Percentiles rank a stretch among this genome's conserved stretches.
phyloP scores from a whole-genome alignment of 176 grass and related monocot species.

The Tillandsia fasciculata region DNA sequence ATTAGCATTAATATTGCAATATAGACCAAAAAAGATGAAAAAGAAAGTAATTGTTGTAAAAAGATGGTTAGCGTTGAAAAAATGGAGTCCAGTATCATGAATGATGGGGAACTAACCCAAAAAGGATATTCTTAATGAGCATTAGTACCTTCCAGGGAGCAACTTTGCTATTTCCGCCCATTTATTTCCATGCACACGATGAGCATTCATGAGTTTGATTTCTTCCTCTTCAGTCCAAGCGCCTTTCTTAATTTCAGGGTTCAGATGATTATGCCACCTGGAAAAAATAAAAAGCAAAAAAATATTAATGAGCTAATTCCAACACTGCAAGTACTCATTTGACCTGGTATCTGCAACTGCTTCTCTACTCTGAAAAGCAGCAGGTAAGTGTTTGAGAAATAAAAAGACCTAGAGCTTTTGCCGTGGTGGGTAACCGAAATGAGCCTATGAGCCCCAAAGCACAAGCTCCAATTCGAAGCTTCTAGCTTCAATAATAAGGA shows the following conservation, averaged over 20 bases:
- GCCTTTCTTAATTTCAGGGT: conserved; percentile 90
- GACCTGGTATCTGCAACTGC: too few relatives aligned
- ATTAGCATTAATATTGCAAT: not conserved
- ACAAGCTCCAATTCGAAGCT: too few relatives aligned
- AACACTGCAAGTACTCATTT: too few relatives aligned
- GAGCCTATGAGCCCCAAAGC: too few relatives aligned
- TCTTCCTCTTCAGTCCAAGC: conserved; percentile 92
- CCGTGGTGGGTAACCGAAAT: too few relatives aligned
- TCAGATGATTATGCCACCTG: conserved; percentile 99
- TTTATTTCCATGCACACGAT: conserved; percentile 75
- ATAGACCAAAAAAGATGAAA: not conserved
- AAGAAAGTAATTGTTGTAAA: not conserved
- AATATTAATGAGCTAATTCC: too few relatives aligned
- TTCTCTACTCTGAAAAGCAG: too few relatives aligned
- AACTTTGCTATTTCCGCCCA: conserved; percentile 99
- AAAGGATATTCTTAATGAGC: not conserved
- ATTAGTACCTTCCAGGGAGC: conserved; percentile 82
- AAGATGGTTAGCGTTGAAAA: not conserved
- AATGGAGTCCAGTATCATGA: too few relatives aligned
- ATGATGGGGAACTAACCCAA: too few relatives aligned
- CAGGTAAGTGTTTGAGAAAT: too few relatives aligned
- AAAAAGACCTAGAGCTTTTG: too few relatives aligned
- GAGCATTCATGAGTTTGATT: conserved; percentile 58
- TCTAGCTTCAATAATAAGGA: too few relatives aligned
- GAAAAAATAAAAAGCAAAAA: not conserved